These are phyloP conservation scores for Phytophthora fragariaefolia DNA, from an alignment of 352 stramenopile species.

Conservation along the genomic window DNA sequence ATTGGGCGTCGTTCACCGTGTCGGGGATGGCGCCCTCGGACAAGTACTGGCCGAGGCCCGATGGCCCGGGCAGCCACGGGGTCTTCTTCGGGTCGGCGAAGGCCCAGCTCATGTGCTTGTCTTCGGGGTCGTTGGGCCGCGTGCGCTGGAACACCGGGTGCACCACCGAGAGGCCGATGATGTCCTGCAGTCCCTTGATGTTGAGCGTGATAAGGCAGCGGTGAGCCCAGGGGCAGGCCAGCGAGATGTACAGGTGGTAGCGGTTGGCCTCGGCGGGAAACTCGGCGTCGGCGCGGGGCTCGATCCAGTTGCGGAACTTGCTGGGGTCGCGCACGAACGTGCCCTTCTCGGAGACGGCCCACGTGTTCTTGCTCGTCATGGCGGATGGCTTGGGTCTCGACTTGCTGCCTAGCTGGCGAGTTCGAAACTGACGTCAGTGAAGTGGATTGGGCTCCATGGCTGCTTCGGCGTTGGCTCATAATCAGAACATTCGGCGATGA, in stretches of 20 bases:
- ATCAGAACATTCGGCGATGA: conserved; percentile 11
- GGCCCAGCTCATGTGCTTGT: conserved; percentile 80
- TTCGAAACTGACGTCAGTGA: conserved; percentile 36
- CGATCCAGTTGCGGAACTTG: conserved; percentile 86
- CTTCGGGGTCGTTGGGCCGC: conserved; percentile 70
- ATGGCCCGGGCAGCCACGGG: conserved; percentile 64
- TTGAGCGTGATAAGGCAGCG: conserved; percentile 86
- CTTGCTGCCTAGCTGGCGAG: conserved; percentile 11
- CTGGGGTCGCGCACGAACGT: conserved; percentile 74
- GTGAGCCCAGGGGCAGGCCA: conserved; percentile 93
- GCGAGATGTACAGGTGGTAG: conserved; percentile 97
- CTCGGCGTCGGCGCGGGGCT: conserved; percentile 57
- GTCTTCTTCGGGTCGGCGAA: conserved; percentile 78
- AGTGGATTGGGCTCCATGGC: conserved; percentile 27
- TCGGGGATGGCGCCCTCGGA: conserved; percentile 69
- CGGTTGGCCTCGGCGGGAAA: conserved; percentile 68
- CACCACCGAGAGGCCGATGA: conserved; percentile 94
- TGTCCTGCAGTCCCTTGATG: conserved; percentile 95
- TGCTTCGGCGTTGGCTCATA: no score
- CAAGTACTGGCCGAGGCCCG: conserved; percentile 74
- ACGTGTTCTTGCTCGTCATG: conserved; percentile 75
- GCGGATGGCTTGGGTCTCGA: background rate
- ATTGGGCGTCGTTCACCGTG: conserved; percentile 68
- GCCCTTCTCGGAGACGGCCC: conserved; percentile 72
- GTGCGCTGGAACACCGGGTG: conserved; percentile 87